These are phyloP conservation scores for Aspergillus pseudotamarii DNA, from an alignment of 2,329 filamentous ascomycete genomes.

Conservation along the genomic window DNA sequence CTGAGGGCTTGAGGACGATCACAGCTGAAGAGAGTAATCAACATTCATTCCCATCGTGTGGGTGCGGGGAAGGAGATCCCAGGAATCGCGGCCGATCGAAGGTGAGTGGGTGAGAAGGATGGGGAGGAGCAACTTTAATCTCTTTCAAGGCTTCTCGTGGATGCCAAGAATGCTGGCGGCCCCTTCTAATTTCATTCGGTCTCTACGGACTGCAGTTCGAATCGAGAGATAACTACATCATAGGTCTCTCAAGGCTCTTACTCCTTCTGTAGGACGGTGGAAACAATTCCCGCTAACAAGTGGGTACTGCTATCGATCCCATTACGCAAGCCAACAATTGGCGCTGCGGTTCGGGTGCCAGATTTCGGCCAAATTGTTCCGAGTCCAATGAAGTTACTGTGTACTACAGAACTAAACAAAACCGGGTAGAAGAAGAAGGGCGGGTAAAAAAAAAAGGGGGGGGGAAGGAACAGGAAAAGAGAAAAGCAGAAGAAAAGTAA, in stretches of 20 bases:
- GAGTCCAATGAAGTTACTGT: neutral
- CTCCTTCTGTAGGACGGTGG: conserved; percentile 2
- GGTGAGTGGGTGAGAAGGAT: conserved; percentile 19
- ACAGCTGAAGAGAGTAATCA: conserved; percentile 5
- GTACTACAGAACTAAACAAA: neutral
- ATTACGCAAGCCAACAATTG: conserved; percentile 6
- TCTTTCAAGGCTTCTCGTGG: conserved; percentile 19
- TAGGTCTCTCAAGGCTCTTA: neutral
- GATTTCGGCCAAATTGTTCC: conserved; percentile 6
- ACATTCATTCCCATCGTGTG: conserved; percentile 13
- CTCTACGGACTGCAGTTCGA: neutral
- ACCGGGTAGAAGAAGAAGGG: neutral
- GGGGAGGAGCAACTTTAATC: conserved; percentile 24
- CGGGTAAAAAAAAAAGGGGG: neutral
- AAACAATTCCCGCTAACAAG: conserved; percentile 1
- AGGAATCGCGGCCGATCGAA: conserved; percentile 22
- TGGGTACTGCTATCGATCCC: conserved; percentile 1
- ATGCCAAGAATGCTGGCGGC: conserved; percentile 16
- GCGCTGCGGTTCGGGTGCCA: conserved; percentile 3
- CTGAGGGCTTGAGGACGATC: conserved; percentile 2
- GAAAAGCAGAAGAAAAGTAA: neutral
- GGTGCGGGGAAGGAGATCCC: conserved; percentile 29
- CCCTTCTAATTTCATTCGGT: conserved; percentile 17
- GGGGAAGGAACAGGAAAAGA: neutral
- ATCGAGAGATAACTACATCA: neutral